These are phyloP conservation scores for Didymella sp. DNA, from an alignment of 2,329 filamentous ascomycete species.

Conservation along the genomic window DNA sequence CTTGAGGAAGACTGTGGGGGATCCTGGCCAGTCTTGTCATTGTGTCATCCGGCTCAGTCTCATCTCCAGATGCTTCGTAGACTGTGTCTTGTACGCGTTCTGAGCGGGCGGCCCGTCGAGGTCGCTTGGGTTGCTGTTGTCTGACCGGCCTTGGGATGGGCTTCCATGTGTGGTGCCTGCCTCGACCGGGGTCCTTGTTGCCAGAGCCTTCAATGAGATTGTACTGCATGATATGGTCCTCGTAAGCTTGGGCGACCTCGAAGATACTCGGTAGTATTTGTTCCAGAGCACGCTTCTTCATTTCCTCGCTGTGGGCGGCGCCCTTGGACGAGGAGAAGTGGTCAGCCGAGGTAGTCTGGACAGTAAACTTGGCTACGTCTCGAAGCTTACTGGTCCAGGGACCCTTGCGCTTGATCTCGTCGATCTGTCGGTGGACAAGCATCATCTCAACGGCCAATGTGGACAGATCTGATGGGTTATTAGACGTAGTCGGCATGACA, in stretches of 20 bases:
- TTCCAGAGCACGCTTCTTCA: slow-evolving; percentile 37
- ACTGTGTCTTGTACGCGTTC: slow-evolving; percentile 1
- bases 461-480: slow-evolving; percentile 31
- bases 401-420: slow-evolving; percentile 32
- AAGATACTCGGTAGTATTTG: slow-evolving; percentile 40
- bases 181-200: slow-evolving; percentile 27
- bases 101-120: slow-evolving; percentile 6
- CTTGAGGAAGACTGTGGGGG: background rate
- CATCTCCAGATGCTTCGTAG: slow-evolving; percentile 24
- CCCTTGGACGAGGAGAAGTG: slow-evolving; percentile 40
- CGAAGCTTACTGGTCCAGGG: slow-evolving; percentile 38
- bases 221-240: slow-evolving; percentile 40
- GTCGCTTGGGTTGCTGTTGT: slow-evolving; percentile 20
- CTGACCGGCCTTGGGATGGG: slow-evolving; percentile 29
- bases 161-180: slow-evolving; percentile 36
- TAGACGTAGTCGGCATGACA: slow-evolving; percentile 1
- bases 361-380: slow-evolving; percentile 27
- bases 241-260: slow-evolving; percentile 36
- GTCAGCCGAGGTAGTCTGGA: slow-evolving; percentile 31
- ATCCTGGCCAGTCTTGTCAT: slow-evolving; percentile 1
- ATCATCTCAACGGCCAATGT: slow-evolving; percentile 40
- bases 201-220: slow-evolving; percentile 33
- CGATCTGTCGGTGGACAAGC: slow-evolving; percentile 37
- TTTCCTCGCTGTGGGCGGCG: slow-evolving; percentile 29
- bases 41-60: slow-evolving; percentile 35